Base-by-base conservation (phyloP, 768 basidiomycete genomes). In the Boletus subparvulus region DNA sequence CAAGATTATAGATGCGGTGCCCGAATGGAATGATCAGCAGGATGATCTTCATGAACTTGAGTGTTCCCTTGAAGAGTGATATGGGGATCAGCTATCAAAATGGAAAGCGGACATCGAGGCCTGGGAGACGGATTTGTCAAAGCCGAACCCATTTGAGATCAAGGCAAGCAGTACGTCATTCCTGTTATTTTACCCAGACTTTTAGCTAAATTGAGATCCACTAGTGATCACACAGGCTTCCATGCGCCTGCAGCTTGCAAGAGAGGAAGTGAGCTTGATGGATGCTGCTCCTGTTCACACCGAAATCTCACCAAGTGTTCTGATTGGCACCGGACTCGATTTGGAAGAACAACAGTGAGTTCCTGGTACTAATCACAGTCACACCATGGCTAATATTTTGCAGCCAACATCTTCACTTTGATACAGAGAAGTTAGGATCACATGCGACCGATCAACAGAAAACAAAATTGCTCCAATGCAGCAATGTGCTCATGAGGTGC, bases 391-490 rank as follows among this genome's bases (percentile, higher is more conserved):
- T 32, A 32, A 32, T 32, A 32, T 32, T 28, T 47, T 45, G 21
- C 24, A 56, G 55, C n/a, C 21, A 36, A 0, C 30, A 12, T 12
- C 26, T 52, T 21, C 24, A 6, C 2, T 2, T 10, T n/a, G 44
- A 47, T 3, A 17, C 11, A 6, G 32, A 16, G 7, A 41, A 30
- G 13, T 26, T 52, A 3, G 11, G 33, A n/a, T 3, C 7, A 1
- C 64, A 70, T 53, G 53, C 72, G 16, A 74, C 72, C 4, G 55
- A 61, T 44, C 62, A 66, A 14, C 71, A 77, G 12, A 26, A 45
- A 11, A 26, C 43, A 4, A 28, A 14, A 45, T 4, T 24, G 14
- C 24, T 45, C 7, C 26, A 45, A 28, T 26, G 26, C 14, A 28
- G 8, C 17, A 46, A 46, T 19, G 16, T 10, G 16, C 19, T 51